A percentile compares a stretch with the other conserved stretches of the same genome.
phyloP scores from a whole-genome alignment of 768 basidiomycete genomes.

The Cantharellus anzutake region DNA sequence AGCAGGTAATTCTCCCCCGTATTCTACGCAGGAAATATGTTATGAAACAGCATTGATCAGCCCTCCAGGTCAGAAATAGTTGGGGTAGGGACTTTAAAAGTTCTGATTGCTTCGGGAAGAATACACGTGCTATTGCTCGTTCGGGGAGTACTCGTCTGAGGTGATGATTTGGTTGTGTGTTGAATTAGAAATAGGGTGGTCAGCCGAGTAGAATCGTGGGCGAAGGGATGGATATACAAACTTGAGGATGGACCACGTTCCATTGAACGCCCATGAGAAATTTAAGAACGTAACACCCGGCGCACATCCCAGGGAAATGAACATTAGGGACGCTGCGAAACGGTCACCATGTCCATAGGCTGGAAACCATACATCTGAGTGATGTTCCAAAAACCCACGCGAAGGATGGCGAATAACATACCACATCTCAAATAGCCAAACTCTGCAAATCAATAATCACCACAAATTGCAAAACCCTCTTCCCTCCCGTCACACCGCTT shows the following conservation, averaged over 20 bases:
- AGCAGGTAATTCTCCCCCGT: conserved; percentile 1
- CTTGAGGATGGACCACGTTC: conserved; percentile 7
- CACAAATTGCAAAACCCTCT: conserved; percentile 6
- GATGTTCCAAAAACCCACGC: not conserved
- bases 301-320: conserved; percentile 7
- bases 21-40: not conserved
- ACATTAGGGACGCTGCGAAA: conserved; percentile 3
- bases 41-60: not conserved
- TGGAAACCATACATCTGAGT: not conserved
- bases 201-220: not conserved
- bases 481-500: not conserved
- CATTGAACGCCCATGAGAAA: conserved; percentile 8
- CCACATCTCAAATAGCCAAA: not conserved
- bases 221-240: not conserved
- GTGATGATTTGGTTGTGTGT: too few relatives aligned
- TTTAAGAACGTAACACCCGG: conserved; percentile 6
- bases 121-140: conserved; percentile 3
- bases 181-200: not conserved
- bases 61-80: conserved; percentile 1
- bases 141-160: conserved; percentile 5
- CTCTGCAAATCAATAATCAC: conserved; percentile 8
- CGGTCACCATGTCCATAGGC: conserved; percentile 7
- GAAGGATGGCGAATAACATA: not conserved
- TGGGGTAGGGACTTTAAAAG: not conserved
- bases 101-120: conserved; percentile 4